A percentile compares a stretch with the other conserved stretches of the same genome.
phyloP scores from a whole-genome alignment of 108 stramenopile genomes.

The Cyclotella cryptica region DNA sequence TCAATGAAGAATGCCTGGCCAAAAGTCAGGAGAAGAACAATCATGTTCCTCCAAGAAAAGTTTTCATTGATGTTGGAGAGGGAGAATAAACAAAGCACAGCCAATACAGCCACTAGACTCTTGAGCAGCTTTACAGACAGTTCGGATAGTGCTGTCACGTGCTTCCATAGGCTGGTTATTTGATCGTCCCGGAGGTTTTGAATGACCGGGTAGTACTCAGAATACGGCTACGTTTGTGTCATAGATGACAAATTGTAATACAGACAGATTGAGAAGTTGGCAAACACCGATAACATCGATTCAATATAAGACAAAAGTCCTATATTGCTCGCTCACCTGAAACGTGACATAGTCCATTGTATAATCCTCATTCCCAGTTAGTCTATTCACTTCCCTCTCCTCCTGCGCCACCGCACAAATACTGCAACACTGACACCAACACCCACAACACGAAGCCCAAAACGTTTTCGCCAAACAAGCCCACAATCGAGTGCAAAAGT shows the following conservation, averaged over 20 bases:
- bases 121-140: constrained; percentile 48
- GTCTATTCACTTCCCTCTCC: constrained; percentile 48
- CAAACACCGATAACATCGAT: too few relatives aligned
- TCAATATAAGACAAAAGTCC: too few relatives aligned
- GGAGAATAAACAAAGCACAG: constrained; percentile 32
- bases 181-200: constrained; percentile 32
- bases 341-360: constrained; percentile 56
- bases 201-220: constrained; percentile 50
- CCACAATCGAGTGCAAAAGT: constrained; percentile 56
- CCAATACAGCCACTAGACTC: constrained; percentile 28
- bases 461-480: constrained; percentile 36
- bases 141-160: constrained; percentile 29
- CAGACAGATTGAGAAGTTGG: too few relatives aligned
- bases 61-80: constrained; percentile 46
- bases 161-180: constrained; percentile 25
- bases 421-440: constrained; percentile 58
- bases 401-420: constrained; percentile 54
- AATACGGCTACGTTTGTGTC: constrained; percentile 16
- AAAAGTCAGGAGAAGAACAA: constrained; percentile 46
- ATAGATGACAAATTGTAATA: too few relatives aligned
- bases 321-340: constrained; percentile 15
- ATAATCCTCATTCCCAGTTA: constrained; percentile 36
- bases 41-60: constrained; percentile 47
- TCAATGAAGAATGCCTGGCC: constrained; percentile 56
- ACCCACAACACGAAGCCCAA: constrained; percentile 45